Percentiles rank a stretch among this genome's conserved stretches.
Evolutionary conservation across 352 stramenopile species (phyloP).

Genomic region (Pythium oligandrum): DNA sequence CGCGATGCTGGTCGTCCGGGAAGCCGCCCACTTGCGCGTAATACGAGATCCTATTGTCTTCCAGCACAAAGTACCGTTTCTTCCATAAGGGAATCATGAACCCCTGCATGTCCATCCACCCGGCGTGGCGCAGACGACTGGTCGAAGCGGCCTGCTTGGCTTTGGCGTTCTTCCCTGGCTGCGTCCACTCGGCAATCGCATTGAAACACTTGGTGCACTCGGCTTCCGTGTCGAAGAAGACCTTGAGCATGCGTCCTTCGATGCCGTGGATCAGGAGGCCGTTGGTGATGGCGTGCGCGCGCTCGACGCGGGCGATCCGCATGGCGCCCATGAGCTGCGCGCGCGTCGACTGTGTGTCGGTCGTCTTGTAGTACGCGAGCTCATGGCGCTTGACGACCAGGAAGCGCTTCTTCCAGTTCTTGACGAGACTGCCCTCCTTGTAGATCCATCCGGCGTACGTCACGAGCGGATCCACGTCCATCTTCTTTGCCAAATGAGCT

Average conservation of each 20-base stretch:
- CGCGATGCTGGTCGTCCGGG: conserved; percentile 37
- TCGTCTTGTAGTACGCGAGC: conserved; percentile 75
- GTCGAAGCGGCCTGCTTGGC: background rate
- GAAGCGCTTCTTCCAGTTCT: conserved; percentile 84
- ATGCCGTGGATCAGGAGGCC: conserved; percentile 57
- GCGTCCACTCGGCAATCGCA: conserved; percentile 38
- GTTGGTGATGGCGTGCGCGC: conserved; percentile 63
- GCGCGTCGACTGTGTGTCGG: conserved; percentile 45
- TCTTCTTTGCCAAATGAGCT: background rate
- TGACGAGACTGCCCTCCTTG: conserved; percentile 74
- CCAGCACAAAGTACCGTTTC: conserved; percentile 67
- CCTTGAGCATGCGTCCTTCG: conserved; percentile 69
- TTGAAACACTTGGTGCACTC: conserved; percentile 72
- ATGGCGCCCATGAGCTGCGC: conserved; percentile 68
- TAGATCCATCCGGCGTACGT: conserved; percentile 76
- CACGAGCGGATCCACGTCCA: conserved; percentile 22
- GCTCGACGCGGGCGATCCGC: conserved; percentile 62
- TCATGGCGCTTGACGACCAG: conserved; percentile 71
- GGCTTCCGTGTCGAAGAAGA: conserved; percentile 70
- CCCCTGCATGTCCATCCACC: conserved; percentile 72
- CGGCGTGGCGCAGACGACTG: conserved; percentile 4
- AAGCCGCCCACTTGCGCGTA: conserved; percentile 43
- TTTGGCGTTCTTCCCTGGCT: background rate
- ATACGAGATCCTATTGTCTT: conserved; percentile 61
- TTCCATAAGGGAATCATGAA: conserved; percentile 69